Conservation (phyloP, 345 rosid genomes). For the Hibiscus syriacus region DNA sequence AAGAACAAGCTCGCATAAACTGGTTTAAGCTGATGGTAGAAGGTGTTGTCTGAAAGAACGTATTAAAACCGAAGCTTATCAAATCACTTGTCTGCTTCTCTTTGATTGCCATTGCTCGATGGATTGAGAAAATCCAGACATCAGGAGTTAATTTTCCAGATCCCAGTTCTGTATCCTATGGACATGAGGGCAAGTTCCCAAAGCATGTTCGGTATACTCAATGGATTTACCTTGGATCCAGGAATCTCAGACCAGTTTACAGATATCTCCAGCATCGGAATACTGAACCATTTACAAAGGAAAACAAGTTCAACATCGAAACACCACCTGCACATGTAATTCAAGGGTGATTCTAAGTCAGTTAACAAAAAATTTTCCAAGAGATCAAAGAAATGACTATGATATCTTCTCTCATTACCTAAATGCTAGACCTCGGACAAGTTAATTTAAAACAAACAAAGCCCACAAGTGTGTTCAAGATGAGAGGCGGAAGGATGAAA, state of each 20-base stretch:
- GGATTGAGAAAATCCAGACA: background rate
- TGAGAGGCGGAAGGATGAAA: background rate
- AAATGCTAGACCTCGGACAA: background rate
- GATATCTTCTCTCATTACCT: background rate
- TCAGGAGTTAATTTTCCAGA: conserved; percentile 60
- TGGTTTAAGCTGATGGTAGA: background rate
- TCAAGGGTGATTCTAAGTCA: background rate
- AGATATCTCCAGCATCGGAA: conserved; percentile 75
- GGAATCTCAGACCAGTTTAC: conserved; percentile 97
- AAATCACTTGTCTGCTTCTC: background rate
- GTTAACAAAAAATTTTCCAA: background rate
- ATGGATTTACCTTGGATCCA: conserved; percentile 82
- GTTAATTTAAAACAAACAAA: background rate
- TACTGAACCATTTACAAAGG: conserved; percentile 71
- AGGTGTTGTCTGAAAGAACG: background rate
- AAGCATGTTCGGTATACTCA: conserved; percentile 94
- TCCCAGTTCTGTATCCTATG: conserved; percentile 68
- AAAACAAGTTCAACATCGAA: conserved; percentile 92
- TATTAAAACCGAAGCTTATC: background rate
- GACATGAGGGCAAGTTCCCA: conserved; percentile 97
- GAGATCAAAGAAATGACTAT: background rate
- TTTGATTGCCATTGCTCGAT: background rate
- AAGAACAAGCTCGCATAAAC: background rate
- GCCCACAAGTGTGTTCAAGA: background rate
- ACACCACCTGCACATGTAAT: conserved; percentile 72